Percentiles rank a stretch among this genome's conserved stretches.
Conservation (phyloP, 2,329 filamentous ascomycete genomes). For the Didymella arachidicola region DNA sequence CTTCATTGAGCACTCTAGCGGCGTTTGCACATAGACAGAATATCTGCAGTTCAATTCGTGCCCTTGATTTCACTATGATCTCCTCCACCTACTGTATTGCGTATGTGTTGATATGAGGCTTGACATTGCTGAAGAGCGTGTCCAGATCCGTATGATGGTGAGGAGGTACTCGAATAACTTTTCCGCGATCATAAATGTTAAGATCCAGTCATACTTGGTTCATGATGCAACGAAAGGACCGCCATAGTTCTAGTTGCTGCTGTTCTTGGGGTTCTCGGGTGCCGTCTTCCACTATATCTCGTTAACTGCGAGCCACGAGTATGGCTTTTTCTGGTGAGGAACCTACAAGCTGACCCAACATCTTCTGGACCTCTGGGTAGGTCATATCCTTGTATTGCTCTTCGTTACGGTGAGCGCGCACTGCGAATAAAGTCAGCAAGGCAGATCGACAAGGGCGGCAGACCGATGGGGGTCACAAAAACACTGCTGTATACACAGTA, state of each 20-base stretch:
- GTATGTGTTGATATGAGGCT: background rate
- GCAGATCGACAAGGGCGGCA: background rate
- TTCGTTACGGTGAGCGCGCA: conserved; percentile 47
- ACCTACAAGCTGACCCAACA: conserved; percentile 47
- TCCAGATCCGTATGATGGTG: background rate
- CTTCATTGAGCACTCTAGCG: conserved; percentile 12
- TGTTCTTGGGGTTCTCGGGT: conserved; percentile 49
- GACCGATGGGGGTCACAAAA: background rate
- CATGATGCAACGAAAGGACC: background rate
- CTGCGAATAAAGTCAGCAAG: conserved; percentile 33
- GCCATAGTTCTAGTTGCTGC: conserved; percentile 3
- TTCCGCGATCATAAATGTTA: background rate
- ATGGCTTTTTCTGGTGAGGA: background rate
- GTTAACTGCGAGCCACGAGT: conserved; percentile 8
- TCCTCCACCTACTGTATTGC: background rate
- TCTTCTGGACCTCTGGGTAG: conserved; percentile 49
- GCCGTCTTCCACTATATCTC: conserved; percentile 44
- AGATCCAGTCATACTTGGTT: background rate
- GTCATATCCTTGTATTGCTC: conserved; percentile 44
- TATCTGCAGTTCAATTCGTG: background rate
- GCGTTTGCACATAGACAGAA: background rate
- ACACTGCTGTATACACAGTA: no score
- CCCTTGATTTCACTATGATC: background rate
- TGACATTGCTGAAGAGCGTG: background rate
- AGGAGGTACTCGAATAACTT: background rate